Evolutionary conservation across 495 filamentous ascomycete species (phyloP).

Genomic region (Pyronema domesticum): DNA sequence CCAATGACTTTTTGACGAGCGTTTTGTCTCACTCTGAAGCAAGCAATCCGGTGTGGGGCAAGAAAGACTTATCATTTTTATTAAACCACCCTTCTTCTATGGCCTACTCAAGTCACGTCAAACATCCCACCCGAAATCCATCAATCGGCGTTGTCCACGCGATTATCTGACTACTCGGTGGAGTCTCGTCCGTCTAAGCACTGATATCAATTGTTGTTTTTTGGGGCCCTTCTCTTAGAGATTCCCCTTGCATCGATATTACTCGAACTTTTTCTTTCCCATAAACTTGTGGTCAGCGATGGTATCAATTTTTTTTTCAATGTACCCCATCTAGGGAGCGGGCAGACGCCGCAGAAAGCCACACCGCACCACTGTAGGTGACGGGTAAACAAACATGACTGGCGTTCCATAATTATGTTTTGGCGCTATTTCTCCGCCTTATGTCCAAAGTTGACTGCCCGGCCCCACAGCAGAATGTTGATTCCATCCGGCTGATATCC

Average conservation of each 20-base stretch:
- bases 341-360: too few relatives aligned
- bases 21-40: constrained; percentile 22
- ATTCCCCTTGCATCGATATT: background rate
- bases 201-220: background rate
- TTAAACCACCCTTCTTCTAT: background rate
- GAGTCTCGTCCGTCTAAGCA: background rate
- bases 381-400: background rate
- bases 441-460: background rate
- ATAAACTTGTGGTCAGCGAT: background rate
- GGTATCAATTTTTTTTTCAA: background rate
- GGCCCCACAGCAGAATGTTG: background rate
- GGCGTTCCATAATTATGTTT: background rate
- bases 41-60: constrained; percentile 24
- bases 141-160: constrained; percentile 25
- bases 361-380: too few relatives aligned
- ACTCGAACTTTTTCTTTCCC: background rate
- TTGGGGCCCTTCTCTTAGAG: background rate
- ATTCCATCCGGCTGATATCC: background rate
- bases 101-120: constrained; percentile 16
- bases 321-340: background rate
- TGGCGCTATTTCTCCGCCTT: background rate
- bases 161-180: constrained; percentile 10
- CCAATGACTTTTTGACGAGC: background rate
- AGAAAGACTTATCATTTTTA: background rate
- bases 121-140: constrained; percentile 19